These are phyloP conservation scores for Fusarium humuli DNA, from an alignment of 2,329 filamentous ascomycete genomes.

Conservation along the genomic window DNA sequence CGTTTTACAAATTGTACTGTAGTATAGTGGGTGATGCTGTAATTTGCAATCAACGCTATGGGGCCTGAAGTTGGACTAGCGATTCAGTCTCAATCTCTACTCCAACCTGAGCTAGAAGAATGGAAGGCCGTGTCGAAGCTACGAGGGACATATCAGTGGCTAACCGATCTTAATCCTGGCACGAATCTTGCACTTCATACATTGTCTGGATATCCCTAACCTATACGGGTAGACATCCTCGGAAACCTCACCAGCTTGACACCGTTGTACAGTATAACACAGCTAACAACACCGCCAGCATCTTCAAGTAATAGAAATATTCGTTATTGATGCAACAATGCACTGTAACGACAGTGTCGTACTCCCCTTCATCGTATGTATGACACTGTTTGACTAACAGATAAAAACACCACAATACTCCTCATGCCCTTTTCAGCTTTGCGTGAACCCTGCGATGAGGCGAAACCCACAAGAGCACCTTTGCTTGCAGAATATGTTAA, in stretches of 20 bases:
- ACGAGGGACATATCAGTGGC: constrained; percentile 15
- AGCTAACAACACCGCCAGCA: neutral
- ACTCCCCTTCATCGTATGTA: constrained; percentile 10
- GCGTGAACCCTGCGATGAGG: constrained; percentile 1
- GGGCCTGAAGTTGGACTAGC: constrained; percentile 15
- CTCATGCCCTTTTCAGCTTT: neutral
- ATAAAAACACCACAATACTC: constrained; percentile 1
- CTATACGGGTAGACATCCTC: neutral
- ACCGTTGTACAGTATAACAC: neutral
- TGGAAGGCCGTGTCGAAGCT: constrained; percentile 30
- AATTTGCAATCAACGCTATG: constrained; percentile 32
- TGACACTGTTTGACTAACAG: constrained; percentile 4
- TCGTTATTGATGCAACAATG: constrained; percentile 23
- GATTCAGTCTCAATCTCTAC: constrained; percentile 14
- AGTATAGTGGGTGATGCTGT: constrained; percentile 12
- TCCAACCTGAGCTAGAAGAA: constrained; percentile 5
- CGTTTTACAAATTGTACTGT: neutral
- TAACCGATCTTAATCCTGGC: neutral
- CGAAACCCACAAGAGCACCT: constrained; percentile 9
- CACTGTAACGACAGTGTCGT: constrained; percentile 4
- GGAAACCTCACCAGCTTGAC: neutral
- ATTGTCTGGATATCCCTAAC: neutral
- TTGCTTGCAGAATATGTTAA: constrained; percentile 5
- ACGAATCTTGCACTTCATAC: neutral
- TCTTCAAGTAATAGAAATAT: constrained; percentile 15